A percentile compares a stretch with the other conserved stretches of the same genome.
Evolutionary conservation across 495 filamentous ascomycete genomes (phyloP).

Genomic region (Penicillium malachiteum): DNA sequence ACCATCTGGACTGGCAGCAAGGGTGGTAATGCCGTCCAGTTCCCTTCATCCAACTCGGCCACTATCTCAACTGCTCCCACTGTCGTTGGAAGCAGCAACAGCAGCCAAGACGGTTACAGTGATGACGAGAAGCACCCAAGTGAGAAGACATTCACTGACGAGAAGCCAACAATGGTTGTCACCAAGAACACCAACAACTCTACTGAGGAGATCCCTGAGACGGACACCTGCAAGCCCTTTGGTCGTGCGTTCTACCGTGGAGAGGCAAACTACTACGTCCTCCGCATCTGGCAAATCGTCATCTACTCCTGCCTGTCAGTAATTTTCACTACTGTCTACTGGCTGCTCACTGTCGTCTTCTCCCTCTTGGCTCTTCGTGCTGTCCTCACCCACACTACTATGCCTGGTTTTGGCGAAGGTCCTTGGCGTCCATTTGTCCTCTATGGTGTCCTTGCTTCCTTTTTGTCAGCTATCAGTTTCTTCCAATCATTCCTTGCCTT

Average conservation of each 20-base stretch:
- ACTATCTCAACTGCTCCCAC: conserved; percentile 15
- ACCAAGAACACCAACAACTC: neutral
- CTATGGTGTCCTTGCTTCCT: conserved; percentile 26
- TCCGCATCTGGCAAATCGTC: conserved; percentile 36
- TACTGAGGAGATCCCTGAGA: neutral
- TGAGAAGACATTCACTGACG: conserved; percentile 4
- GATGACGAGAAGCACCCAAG: neutral
- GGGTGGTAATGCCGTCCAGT: conserved; percentile 39
- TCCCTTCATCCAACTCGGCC: conserved; percentile 20
- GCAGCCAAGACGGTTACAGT: conserved; percentile 6
- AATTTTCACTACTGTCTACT: conserved; percentile 36
- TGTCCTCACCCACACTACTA: conserved; percentile 13
- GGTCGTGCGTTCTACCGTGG: conserved; percentile 45
- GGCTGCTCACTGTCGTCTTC: conserved; percentile 35
- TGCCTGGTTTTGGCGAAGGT: conserved; percentile 8
- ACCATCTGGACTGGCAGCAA: conserved; percentile 47
- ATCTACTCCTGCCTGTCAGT: conserved; percentile 36
- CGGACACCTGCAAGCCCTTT: conserved; percentile 30
- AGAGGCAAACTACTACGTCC: conserved; percentile 40
- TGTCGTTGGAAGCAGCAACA: conserved; percentile 11
- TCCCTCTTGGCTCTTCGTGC: conserved; percentile 19
- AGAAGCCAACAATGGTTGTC: conserved; percentile 11
- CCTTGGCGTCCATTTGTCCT: conserved; percentile 30
- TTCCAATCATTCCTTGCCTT: conserved; percentile 34
- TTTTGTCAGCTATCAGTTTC: conserved; percentile 27